phyloP scores from a whole-genome alignment of 2,329 filamentous ascomycete species.

The Clonostachys rhizophaga region DNA sequence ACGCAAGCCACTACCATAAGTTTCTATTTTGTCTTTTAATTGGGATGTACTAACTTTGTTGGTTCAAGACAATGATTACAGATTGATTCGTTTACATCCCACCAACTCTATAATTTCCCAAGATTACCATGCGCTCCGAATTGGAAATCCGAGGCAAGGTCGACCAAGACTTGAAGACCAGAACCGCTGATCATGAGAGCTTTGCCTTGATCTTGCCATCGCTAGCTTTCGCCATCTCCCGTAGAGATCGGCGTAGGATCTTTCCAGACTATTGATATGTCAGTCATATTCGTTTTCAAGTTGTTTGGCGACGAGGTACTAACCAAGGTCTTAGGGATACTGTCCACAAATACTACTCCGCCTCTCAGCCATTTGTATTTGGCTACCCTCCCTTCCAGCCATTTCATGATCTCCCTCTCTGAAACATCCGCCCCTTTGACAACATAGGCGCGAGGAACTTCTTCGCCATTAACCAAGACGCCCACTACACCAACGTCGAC shows the following conservation, averaged over 20 bases:
- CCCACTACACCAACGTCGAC: conserved; percentile 64
- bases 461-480: conserved; percentile 46
- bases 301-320: conserved; percentile 9
- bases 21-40: too few species aligned
- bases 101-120: too few species aligned
- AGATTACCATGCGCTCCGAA: too few species aligned
- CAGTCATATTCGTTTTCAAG: background rate
- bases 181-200: too few species aligned
- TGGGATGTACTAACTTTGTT: too few species aligned
- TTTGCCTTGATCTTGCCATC: too few species aligned
- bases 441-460: conserved; percentile 60
- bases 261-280: conserved; percentile 50
- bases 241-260: conserved; percentile 55
- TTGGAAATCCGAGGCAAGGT: too few species aligned
- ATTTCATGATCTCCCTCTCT: conserved; percentile 49
- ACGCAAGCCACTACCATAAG: too few species aligned
- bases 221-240: conserved; percentile 44
- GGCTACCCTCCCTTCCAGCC: conserved; percentile 59
- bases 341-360: conserved; percentile 63
- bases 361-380: conserved; percentile 64
- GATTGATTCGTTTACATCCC: too few species aligned
- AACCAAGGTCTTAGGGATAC: conserved; percentile 56
- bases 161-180: too few species aligned
- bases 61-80: too few species aligned
- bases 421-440: conserved; percentile 18